Percentiles rank a stretch among this genome's conserved stretches.
These are phyloP conservation scores for Serendipita vermifera DNA, from an alignment of 768 basidiomycete species.

Conservation along the genomic window DNA sequence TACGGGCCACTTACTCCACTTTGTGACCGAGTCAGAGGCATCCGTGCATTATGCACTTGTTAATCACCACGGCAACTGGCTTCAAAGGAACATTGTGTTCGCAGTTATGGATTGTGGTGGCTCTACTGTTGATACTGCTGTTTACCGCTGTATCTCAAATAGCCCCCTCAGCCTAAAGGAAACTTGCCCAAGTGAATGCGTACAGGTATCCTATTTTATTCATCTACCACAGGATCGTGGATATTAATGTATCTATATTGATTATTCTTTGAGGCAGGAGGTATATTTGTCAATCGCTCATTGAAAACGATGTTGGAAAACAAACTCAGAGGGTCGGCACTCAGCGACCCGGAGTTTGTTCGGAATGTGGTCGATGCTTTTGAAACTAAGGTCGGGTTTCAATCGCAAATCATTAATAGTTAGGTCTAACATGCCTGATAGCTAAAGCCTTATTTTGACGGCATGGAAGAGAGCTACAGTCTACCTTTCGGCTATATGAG, in stretches of 20 bases:
- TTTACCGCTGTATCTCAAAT: neutral
- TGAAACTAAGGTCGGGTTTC: no score
- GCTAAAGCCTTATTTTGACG: no score
- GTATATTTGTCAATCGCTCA: neutral
- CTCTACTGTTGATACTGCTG: conserved; percentile 3
- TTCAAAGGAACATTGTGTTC: neutral
- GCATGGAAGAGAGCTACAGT: no score
- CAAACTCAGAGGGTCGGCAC: neutral
- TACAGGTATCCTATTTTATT: neutral
- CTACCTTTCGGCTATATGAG: no score
- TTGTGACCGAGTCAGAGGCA: conserved; percentile 10
- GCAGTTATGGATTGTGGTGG: conserved; percentile 7
- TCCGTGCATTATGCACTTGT: conserved; percentile 10
- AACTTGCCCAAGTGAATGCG: conserved; percentile 1
- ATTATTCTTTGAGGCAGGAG: neutral
- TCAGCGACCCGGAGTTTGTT: neutral
- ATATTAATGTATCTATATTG: neutral
- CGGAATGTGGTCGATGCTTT: neutral
- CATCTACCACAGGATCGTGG: no score
- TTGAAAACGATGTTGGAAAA: neutral
- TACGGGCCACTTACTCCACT: neutral
- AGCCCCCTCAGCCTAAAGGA: neutral
- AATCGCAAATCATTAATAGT: no score
- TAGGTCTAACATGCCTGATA: no score
- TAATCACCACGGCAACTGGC: neutral